Conservation (phyloP, 2,329 filamentous ascomycete genomes). For the Colletotrichum cereale region DNA sequence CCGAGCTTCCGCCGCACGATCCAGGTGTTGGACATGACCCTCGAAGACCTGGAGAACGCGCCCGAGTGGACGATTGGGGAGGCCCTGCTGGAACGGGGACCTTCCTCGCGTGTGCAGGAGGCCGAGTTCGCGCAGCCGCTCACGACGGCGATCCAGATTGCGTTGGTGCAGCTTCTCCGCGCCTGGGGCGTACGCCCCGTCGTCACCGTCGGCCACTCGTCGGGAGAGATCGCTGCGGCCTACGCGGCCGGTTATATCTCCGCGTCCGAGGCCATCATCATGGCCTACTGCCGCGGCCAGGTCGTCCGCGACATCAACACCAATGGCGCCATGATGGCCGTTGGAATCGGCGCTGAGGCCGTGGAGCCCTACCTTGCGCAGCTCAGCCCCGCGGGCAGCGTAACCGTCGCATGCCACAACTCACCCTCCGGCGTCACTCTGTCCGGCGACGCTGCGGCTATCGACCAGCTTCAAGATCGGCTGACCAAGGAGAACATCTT, state of each 20-base stretch:
- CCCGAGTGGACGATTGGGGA: constrained; percentile 40
- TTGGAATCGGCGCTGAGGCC: not conserved
- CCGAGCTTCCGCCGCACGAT: constrained; percentile 25
- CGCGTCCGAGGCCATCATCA: constrained; percentile 34
- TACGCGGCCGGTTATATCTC: constrained; percentile 39
- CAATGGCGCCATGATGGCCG: constrained; percentile 20
- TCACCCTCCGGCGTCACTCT: constrained; percentile 47
- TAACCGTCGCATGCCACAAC: constrained; percentile 47
- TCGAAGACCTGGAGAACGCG: constrained; percentile 23
- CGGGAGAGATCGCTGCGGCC: constrained; percentile 41
- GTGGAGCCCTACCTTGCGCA: constrained; percentile 23
- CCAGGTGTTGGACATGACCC: constrained; percentile 28
- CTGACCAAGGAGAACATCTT: not conserved
- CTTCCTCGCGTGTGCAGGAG: constrained; percentile 4
- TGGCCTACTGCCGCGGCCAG: constrained; percentile 42
- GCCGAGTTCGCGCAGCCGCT: constrained; percentile 47
- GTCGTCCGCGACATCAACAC: constrained; percentile 15
- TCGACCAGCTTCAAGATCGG: constrained; percentile 44
- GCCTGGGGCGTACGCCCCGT: constrained; percentile 28
- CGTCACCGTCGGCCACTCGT: constrained; percentile 39
- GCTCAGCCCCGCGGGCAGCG: constrained; percentile 42
- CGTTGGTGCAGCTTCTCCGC: constrained; percentile 47
- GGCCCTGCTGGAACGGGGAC: constrained; percentile 29
- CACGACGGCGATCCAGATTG: constrained; percentile 53
- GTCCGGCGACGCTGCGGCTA: constrained; percentile 40